Conservation (phyloP, 441 rosid genomes). For the Jatropha podagrica region DNA sequence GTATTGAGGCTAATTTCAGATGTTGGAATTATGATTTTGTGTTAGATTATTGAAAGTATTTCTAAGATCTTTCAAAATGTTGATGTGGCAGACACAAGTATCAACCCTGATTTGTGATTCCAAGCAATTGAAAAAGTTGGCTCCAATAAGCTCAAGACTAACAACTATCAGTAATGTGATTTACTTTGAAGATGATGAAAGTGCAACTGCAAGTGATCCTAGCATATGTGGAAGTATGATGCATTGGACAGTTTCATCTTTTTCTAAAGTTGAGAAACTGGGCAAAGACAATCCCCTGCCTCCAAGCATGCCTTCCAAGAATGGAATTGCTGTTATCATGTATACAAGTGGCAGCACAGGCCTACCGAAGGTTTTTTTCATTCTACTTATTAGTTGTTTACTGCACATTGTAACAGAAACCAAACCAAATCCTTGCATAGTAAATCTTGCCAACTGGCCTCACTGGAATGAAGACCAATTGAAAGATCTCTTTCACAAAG, state of each 20-base stretch:
- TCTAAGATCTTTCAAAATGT: slow-evolving; percentile 20
- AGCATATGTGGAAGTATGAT: slow-evolving; percentile 32
- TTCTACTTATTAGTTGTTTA: slow-evolving; percentile 6
- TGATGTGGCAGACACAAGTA: slow-evolving; percentile 78
- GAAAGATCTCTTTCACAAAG: not conserved
- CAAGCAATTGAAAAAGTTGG: slow-evolving; percentile 72
- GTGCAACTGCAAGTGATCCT: slow-evolving; percentile 41
- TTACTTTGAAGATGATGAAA: slow-evolving; percentile 67
- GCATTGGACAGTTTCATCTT: slow-evolving; percentile 60
- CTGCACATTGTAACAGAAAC: not conserved
- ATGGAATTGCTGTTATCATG: slow-evolving; percentile 78
- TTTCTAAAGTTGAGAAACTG: slow-evolving; percentile 74
- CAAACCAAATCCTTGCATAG: not conserved
- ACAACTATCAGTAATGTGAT: slow-evolving; percentile 59
- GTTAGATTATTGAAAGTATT: not conserved
- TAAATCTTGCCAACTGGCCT: slow-evolving; percentile 11
- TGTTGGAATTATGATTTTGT: not conserved
- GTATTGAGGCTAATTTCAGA: not conserved
- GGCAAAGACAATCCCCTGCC: slow-evolving; percentile 54
- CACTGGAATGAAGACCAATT: not conserved
- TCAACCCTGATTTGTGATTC: slow-evolving; percentile 80
- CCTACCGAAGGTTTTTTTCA: slow-evolving; percentile 76
- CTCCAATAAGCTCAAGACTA: slow-evolving; percentile 53
- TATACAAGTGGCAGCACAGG: slow-evolving; percentile 98
- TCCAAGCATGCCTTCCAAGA: slow-evolving; percentile 69